phyloP scores from a whole-genome alignment of 2,329 filamentous ascomycete genomes.

The Fusarium penzigii region DNA sequence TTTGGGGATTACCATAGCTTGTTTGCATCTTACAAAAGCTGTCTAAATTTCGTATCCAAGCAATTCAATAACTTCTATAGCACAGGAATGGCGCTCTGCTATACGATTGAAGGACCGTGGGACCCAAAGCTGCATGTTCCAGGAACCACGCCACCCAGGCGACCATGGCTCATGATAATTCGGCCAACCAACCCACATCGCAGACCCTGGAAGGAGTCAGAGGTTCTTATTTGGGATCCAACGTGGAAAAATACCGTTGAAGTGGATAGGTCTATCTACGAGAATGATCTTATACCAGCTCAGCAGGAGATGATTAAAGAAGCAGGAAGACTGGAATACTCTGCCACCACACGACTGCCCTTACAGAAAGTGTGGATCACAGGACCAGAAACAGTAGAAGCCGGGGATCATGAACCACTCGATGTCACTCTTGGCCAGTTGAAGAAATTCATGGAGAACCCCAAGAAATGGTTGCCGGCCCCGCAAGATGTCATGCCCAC shows the following conservation, averaged over 20 bases:
- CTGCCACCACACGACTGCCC: constrained; percentile 15
- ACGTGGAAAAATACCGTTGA: constrained; percentile 30
- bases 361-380: constrained; percentile 50
- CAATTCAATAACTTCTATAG: constrained; percentile 13
- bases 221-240: constrained; percentile 59
- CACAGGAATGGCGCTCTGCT: constrained; percentile 47
- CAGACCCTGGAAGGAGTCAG: constrained; percentile 35
- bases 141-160: constrained; percentile 30
- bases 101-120: constrained; percentile 46
- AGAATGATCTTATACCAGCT: constrained; percentile 43
- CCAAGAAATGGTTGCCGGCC: constrained; percentile 40
- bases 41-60: constrained; percentile 16
- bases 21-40: constrained; percentile 25
- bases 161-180: constrained; percentile 54
- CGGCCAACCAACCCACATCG: constrained; percentile 44
- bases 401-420: constrained; percentile 34
- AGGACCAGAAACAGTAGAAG: constrained; percentile 30
- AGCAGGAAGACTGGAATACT: constrained; percentile 32
- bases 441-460: constrained; percentile 32
- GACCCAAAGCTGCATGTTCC: constrained; percentile 23
- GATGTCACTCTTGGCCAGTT: constrained; percentile 46
- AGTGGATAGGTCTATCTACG: constrained; percentile 15
- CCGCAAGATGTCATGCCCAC: constrained; percentile 25
- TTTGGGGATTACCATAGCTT: constrained; percentile 18
- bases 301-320: constrained; percentile 47